A percentile compares a stretch with the other conserved stretches of the same genome.
phyloP scores from a whole-genome alignment of 2,329 filamentous ascomycete genomes.

The Fusarium sterilihyphosum region DNA sequence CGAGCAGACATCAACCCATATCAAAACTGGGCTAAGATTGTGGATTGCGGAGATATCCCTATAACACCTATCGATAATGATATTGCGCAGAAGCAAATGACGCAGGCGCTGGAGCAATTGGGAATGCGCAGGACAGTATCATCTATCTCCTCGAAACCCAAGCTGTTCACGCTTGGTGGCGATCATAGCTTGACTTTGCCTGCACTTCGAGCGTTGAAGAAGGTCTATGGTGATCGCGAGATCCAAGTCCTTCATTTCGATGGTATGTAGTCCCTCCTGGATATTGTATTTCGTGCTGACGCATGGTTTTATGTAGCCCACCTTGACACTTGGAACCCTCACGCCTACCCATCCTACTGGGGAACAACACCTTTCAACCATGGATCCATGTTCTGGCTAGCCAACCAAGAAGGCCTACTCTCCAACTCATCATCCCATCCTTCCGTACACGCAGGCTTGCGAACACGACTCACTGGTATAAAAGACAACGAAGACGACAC shows the following conservation, averaged over 20 bases:
- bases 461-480: conserved; percentile 76
- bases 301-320: too few species aligned
- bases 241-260: conserved; percentile 81
- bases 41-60: conserved; percentile 92
- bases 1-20: conserved; percentile 87
- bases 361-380: conserved; percentile 75
- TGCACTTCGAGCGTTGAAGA: conserved; percentile 72
- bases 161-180: conserved; percentile 77
- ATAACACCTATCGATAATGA: conserved; percentile 87
- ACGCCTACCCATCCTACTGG: conserved; percentile 83
- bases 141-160: conserved; percentile 54
- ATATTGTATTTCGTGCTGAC: too few species aligned
- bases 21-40: conserved; percentile 78
- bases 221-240: conserved; percentile 65
- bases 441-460: conserved; percentile 83
- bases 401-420: conserved; percentile 81
- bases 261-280: conserved; percentile 40
- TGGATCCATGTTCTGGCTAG: conserved; percentile 92
- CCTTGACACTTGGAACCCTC: conserved; percentile 86
- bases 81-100: conserved; percentile 85
- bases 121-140: conserved; percentile 52
- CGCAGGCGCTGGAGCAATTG: conserved; percentile 78
- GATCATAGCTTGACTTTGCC: conserved; percentile 79
- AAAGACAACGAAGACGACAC: conserved; percentile 77
- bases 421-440: conserved; percentile 74